Evolutionary conservation across 768 basidiomycete species (phyloP), one percentile per base, ranked within the genome.

Genomic region (Pisolithus marmoratus): DNA sequence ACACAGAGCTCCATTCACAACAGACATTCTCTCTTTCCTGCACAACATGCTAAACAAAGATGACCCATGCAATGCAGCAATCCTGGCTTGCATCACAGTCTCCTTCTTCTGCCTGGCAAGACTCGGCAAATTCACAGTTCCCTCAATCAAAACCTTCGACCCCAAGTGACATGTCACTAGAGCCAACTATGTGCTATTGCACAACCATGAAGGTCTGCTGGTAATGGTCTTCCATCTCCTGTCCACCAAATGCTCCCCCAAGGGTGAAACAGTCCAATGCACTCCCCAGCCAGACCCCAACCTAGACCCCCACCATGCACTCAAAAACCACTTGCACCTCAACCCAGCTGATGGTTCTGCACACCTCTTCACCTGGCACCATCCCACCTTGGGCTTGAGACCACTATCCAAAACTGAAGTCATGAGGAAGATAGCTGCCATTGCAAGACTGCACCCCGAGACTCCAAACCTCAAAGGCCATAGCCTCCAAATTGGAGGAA

Each of bases 71-170:
- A 69, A 76, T 42, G 63, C 65, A 0, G 70, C 77, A 0, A 62
- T 71, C 0, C 71, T 51, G n/a, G 67, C 74, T 0, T 75, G 72
- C 46, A 60, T 74, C 2, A 66, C 67, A 0, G 71, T 64, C 0
- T 51, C 61, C 2, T 77, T 78, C 60, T 78, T 63, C 23, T 50
- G 59, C 0, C 61, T 67, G 0, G 63, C 70, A 0, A 34, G 69
- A 0, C 49, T 72, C 0, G 74, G 75, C 0, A 74, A 57, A 42
- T 54, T 54, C 46, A 54, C 46, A 1, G 3, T 27, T 8, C 8
- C 26, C 5, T 27, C 34, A 51, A 14, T 8, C 41, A 20, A 4
- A 49, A 26, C 38, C 38, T 27, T 27, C 3, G 26, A 27, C 8
- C 26, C 43, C 0, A 1, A 22, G 0, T 38, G 34, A 41, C 51